These are phyloP conservation scores for Fusarium albidum DNA, from an alignment of 2,329 filamentous ascomycete species.

Conservation along the genomic window DNA sequence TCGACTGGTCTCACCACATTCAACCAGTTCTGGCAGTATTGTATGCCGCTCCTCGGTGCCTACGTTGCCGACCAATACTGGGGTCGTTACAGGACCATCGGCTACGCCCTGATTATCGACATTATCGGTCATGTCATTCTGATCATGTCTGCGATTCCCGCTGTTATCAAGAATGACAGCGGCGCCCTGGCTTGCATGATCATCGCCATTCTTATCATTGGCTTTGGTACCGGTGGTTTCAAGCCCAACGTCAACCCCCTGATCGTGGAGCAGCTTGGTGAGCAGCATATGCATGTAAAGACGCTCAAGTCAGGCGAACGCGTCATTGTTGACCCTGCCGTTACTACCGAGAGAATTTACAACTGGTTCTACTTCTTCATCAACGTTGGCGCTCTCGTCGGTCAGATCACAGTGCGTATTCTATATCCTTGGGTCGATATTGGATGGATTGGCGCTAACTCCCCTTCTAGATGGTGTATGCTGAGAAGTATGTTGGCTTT, in stretches of 20 bases:
- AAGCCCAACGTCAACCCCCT: slow-evolving; percentile 76
- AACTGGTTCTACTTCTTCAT: slow-evolving; percentile 77
- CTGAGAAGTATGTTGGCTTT: slow-evolving; percentile 78
- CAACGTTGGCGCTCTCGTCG: slow-evolving; percentile 72
- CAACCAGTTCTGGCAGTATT: slow-evolving; percentile 68
- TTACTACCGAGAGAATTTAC: slow-evolving; percentile 70
- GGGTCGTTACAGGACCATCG: slow-evolving; percentile 75
- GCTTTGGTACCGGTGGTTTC: slow-evolving; percentile 76
- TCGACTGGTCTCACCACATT: slow-evolving; percentile 55
- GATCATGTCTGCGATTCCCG: slow-evolving; percentile 70
- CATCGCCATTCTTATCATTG: slow-evolving; percentile 62
- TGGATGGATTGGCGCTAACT: slow-evolving; percentile 1
- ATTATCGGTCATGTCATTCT: slow-evolving; percentile 73
- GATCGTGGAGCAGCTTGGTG: slow-evolving; percentile 70
- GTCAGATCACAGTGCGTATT: slow-evolving; percentile 62
- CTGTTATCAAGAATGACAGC: slow-evolving; percentile 63
- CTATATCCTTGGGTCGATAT: too few relatives aligned
- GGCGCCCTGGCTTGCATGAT: slow-evolving; percentile 69
- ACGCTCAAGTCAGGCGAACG: slow-evolving; percentile 64
- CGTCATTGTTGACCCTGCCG: slow-evolving; percentile 70
- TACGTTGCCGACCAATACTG: slow-evolving; percentile 64
- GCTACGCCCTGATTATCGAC: slow-evolving; percentile 66
- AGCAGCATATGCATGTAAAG: slow-evolving; percentile 62
- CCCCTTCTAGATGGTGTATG: slow-evolving; percentile 63
- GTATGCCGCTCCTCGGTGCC: slow-evolving; percentile 65